Evolutionary conservation across 441 rosid species (phyloP), one percentile per base, ranked within the genome.

Genomic region (Geranium incanum): DNA sequence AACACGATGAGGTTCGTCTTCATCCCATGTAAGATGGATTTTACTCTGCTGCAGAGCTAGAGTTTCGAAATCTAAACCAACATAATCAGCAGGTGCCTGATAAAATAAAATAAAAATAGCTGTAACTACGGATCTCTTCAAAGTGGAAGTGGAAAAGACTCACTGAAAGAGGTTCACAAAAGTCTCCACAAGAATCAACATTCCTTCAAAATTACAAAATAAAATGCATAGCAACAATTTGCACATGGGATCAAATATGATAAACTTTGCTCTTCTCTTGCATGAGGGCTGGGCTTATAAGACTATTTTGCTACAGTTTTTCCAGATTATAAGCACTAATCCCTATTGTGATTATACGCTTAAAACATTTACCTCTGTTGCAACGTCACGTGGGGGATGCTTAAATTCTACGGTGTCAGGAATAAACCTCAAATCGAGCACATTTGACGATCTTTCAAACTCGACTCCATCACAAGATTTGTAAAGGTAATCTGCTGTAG

Each of bases 381-480:
- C 89, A 78, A 82, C 82, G 79, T 95, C 99, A 63, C 92, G 92
- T 33, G 96, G 91, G n/a, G 87, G 83, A 80, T 90, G 87, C 80
- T 88, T 87, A 78, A 92, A 89, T 73, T 92, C 97, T 92, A 89
- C 86, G 19, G 93, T 81, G 72, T 95, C 96, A 0, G 99, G 97
- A 80, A 95, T 84, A 81, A 89, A 95, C 81, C 97, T 89, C 69
- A 95, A 81, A 75, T 95, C 99, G 41, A 95, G 89, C 77, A 89
- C 90, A 86, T 90, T 95, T n/a, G 99, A 84, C 36, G 99, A 90
- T 75, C 92, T 87, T 82, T 87, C 99, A 79, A 94, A 87, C 81
- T 94, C 99, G 66, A 77, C 72, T 63, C 97, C 99, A 83, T 94
- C 97, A 72, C 99, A 90, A 63, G 83, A 72, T 72, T 84, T 88